Base-by-base conservation (phyloP, 2,329 filamentous ascomycete genomes). In the Penicillium verrucosum region DNA sequence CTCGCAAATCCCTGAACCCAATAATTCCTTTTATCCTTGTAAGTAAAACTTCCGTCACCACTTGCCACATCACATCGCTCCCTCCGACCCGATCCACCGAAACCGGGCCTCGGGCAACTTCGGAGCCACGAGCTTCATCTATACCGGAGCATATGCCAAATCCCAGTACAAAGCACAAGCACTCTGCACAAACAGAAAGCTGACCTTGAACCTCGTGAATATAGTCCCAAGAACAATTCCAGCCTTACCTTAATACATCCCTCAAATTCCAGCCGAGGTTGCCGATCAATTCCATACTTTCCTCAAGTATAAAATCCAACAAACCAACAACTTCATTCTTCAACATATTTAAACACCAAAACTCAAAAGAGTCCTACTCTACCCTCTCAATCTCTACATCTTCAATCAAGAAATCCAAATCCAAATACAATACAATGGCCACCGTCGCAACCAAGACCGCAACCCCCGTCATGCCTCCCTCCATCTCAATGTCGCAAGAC, bases 401-500 rank as follows among this genome's bases (percentile, higher is more conserved):
- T 38, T 9, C 10, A 30, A 41, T 18, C 29, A 53, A 23, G 27
- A 29, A 29, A 18, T 8, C 25, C 3, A 29, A 34, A 50, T 25
- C 18, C 23, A 36, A 23, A 27, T 4, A 9, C 14, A 30, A 46
- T 50, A 29, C 43, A 65, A 57, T 59, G 52, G 44, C 56, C 29
- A 32, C 50, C 27, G 46, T 62, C 51, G 57, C 54, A 37, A 54
- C 60, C 51, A 51, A 49, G 62, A 66, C 68, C 60, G 38, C 64
- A 37, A 60, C 63, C 3, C 60, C 63, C 1, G 36, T 60, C 44
- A 62, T 60, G 36, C 60, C 64, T 42, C 61, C 60, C 32, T 57
- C 49, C 23, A 58, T 54, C 47, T 72, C 72, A 50, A 51, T 55
- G 45, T 71, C 68, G 14, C 69, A 75, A 55, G 70, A 77, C 46